Evolutionary conservation across 176 grass and related monocot genomes (phyloP).

Genomic region (Chrysopogon serrulatus): DNA sequence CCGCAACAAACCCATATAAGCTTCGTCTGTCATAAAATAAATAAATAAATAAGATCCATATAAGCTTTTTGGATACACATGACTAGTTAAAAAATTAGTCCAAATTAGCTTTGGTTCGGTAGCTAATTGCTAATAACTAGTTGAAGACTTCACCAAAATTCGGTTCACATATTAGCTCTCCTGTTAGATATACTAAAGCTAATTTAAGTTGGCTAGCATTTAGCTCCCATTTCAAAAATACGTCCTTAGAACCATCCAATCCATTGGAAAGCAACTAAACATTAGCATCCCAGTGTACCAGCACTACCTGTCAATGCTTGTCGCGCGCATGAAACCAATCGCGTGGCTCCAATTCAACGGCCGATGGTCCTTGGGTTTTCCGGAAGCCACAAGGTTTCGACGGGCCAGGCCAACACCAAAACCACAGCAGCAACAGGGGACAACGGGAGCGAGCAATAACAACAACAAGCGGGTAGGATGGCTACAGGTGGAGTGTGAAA

Average conservation of each 20-base stretch:
- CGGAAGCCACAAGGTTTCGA: background rate
- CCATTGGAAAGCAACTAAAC: background rate
- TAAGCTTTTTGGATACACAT: no score
- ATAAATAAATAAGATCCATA: no score
- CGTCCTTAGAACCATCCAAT: background rate
- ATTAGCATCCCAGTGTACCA: background rate
- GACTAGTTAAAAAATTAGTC: no score
- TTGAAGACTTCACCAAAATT: no score
- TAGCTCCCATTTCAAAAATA: no score
- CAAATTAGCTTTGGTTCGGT: no score
- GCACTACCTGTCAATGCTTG: background rate
- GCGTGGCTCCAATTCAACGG: background rate
- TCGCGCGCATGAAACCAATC: background rate
- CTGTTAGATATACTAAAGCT: no score
- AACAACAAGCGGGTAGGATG: background rate
- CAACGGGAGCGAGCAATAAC: background rate
- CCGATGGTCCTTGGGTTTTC: background rate
- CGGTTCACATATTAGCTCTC: no score
- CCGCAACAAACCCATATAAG: no score
- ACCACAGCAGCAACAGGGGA: background rate
- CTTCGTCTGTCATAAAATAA: no score
- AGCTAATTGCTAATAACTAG: no score
- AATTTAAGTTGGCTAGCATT: no score
- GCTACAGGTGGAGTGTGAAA: slow-evolving; percentile 18
- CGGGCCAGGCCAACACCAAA: background rate